These are phyloP conservation scores for Caloboletus firmus DNA, from an alignment of 1,284 basidiomycete genomes.

Conservation along the genomic window DNA sequence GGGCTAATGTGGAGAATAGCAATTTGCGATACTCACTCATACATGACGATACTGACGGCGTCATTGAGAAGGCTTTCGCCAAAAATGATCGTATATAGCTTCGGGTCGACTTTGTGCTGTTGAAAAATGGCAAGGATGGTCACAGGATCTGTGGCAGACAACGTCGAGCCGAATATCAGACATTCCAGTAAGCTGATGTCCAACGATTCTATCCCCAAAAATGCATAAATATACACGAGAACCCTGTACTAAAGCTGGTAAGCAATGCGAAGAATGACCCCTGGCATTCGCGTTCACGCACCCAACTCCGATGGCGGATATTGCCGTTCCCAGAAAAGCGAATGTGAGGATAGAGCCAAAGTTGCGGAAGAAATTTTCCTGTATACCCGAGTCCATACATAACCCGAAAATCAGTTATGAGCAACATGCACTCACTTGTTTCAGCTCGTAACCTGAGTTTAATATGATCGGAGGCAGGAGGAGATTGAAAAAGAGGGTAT, in stretches of 20 bases:
- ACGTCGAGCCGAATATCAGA: constrained; percentile 93
- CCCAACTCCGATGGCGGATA: constrained; percentile 96
- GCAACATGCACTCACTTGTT: constrained; percentile 63
- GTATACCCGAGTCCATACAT: constrained; percentile 7
- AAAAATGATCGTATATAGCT: constrained; percentile 97
- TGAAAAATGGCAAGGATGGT: constrained; percentile 99
- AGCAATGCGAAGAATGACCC: constrained; percentile 28
- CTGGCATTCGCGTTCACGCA: constrained; percentile 42
- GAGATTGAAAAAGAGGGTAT: constrained; percentile 97
- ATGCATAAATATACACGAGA: constrained; percentile 94
- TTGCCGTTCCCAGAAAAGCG: constrained; percentile 95
- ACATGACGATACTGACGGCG: constrained; percentile 99
- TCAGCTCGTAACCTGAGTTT: constrained; percentile 96
- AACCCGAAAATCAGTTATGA: not conserved
- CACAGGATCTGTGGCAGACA: constrained; percentile 97
- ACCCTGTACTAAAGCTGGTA: constrained; percentile 64
- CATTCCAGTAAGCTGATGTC: constrained; percentile 86
- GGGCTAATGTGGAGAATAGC: not conserved
- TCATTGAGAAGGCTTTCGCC: constrained; percentile 97
- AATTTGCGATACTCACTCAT: constrained; percentile 75
- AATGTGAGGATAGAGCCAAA: constrained; percentile 97
- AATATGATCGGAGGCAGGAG: constrained; percentile 97
- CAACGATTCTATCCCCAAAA: constrained; percentile 86
- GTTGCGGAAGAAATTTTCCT: constrained; percentile 98
- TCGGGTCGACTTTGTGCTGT: constrained; percentile 97